phyloP scores from a whole-genome alignment of 2,329 filamentous ascomycete species.

The Blastomyces silverae region DNA sequence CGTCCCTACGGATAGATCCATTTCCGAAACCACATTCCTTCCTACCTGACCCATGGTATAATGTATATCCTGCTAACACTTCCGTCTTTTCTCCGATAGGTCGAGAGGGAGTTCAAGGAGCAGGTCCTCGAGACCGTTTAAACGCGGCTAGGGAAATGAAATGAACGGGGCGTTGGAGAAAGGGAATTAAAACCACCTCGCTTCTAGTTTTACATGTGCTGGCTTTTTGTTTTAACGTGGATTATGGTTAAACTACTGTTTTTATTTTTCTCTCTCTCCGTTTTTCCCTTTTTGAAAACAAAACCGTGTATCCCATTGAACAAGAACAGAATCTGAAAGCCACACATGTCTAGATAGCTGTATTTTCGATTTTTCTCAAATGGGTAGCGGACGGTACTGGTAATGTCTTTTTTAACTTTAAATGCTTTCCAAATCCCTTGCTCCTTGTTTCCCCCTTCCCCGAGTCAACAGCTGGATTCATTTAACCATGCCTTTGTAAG shows the following conservation, averaged over 20 bases:
- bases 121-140: conserved; percentile 88
- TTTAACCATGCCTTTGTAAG: background rate
- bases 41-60: background rate
- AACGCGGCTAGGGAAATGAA: conserved; percentile 36
- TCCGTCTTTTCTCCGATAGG: conserved; percentile 15
- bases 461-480: background rate
- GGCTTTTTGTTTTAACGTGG: conserved; percentile 7
- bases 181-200: conserved; percentile 6
- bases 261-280: background rate
- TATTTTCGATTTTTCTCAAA: conserved; percentile 10
- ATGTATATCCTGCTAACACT: conserved; percentile 9
- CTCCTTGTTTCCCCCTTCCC: background rate
- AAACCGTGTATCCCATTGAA: conserved; percentile 6
- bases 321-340: conserved; percentile 3
- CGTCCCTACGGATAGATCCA: background rate
- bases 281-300: background rate
- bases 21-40: conserved; percentile 15
- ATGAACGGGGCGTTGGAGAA: conserved; percentile 9
- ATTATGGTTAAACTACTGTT: conserved; percentile 6
- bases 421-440: background rate
- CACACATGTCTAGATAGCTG: conserved; percentile 12
- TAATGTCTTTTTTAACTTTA: conserved; percentile 8
- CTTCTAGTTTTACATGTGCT: conserved; percentile 1
- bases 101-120: conserved; percentile 98
- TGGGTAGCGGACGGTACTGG: conserved; percentile 4